These are phyloP conservation scores for Aspergillus saccharolyticus DNA, from an alignment of 495 filamentous ascomycete genomes.

Conservation along the genomic window DNA sequence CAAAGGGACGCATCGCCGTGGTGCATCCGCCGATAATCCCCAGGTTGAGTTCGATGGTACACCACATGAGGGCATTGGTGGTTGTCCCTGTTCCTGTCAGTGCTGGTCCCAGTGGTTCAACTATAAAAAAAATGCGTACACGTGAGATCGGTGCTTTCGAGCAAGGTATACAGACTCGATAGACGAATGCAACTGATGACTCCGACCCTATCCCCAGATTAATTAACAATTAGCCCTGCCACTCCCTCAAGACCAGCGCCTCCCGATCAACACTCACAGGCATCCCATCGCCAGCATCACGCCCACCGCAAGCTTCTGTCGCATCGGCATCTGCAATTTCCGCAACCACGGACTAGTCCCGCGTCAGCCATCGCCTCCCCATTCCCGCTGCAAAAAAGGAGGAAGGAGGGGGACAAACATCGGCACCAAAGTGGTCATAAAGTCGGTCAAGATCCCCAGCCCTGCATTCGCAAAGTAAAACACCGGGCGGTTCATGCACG, in stretches of 20 bases:
- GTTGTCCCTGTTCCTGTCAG: constrained; percentile 28
- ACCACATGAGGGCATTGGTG: constrained; percentile 28
- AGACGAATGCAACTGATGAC: constrained; percentile 35
- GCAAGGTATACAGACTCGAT: constrained; percentile 18
- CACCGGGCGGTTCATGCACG: constrained; percentile 28
- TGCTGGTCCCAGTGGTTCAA: not conserved
- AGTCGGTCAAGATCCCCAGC: constrained; percentile 33
- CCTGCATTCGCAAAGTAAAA: constrained; percentile 36
- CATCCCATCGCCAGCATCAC: constrained; percentile 28
- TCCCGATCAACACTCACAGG: constrained; percentile 32
- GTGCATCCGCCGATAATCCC: constrained; percentile 33
- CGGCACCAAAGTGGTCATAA: constrained; percentile 33
- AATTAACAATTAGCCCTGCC: too few relatives aligned
- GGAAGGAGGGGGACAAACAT: too few relatives aligned
- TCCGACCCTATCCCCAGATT: constrained; percentile 28
- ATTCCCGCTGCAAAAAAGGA: not conserved
- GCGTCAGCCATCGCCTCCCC: not conserved
- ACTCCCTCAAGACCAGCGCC: too few relatives aligned
- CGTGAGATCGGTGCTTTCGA: constrained; percentile 23
- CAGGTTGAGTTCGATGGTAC: constrained; percentile 32
- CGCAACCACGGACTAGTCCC: constrained; percentile 27
- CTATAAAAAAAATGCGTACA: constrained; percentile 15
- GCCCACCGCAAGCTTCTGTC: constrained; percentile 27
- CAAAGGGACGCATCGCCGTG: constrained; percentile 31
- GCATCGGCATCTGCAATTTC: constrained; percentile 28